phyloP scores from a whole-genome alignment of 164 flowering plant genomes.

The Magnolia kwangsiensis region DNA sequence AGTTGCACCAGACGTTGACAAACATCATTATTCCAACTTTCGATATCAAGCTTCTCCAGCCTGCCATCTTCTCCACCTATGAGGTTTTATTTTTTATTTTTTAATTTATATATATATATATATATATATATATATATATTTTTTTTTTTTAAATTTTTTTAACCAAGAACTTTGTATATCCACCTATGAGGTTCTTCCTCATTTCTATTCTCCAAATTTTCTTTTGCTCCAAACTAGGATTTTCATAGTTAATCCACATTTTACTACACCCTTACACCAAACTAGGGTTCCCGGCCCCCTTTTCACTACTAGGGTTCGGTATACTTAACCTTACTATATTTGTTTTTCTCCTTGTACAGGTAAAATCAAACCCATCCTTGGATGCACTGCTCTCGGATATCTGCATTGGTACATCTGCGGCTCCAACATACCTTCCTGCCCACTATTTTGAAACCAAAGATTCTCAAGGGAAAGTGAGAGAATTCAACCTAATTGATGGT shows the following conservation, averaged over 20 bases:
- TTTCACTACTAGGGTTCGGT: too few species aligned
- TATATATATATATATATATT: too few species aligned
- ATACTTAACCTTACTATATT: too few species aligned
- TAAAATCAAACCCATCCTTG: conserved; percentile 19
- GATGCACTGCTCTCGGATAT: conserved; percentile 34
- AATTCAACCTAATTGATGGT: conserved; percentile 37
- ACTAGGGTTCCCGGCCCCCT: too few species aligned
- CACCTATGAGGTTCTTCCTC: conserved; percentile 17
- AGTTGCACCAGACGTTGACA: too few species aligned
- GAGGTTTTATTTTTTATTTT: conserved; percentile 7
- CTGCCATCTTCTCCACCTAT: conserved; percentile 23
- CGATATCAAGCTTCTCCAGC: conserved; percentile 26
- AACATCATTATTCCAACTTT: too few species aligned
- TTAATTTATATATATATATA: too few species aligned
- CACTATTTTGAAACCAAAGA: conserved; percentile 21
- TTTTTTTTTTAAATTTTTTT: too few species aligned
- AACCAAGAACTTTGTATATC: neutral
- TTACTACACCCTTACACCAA: too few species aligned
- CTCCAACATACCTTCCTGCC: conserved; percentile 41
- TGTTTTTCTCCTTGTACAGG: conserved; percentile 13
- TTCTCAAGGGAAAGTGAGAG: conserved; percentile 16
- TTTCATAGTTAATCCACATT: too few species aligned
- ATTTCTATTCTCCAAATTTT: too few species aligned
- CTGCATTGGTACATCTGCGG: conserved; percentile 37
- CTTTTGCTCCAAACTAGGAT: too few species aligned